Evolutionary conservation across 257 asterid species (phyloP), one percentile per base, ranked within the genome.

Genomic region (Solanum lycopersicoides): DNA sequence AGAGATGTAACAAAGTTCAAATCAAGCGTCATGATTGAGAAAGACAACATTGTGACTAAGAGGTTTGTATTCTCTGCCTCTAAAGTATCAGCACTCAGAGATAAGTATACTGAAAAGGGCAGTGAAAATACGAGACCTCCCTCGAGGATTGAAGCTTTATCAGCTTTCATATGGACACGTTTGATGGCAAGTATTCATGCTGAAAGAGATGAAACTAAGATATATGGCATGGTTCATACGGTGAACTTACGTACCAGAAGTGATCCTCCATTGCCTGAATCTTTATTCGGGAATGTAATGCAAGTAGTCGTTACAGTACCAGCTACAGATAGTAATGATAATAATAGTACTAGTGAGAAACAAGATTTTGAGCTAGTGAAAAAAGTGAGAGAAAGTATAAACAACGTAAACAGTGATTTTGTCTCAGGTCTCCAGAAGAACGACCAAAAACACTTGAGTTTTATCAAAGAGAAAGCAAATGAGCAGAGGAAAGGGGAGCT

Each of bases 121-220:
- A 25, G 82, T 47, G 83, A 42, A 59, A 14, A 13, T 39, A 66
- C 3, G 28, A 32, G 60, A 85, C 88, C 83, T 66, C 93, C 93
- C 20, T 88, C 90, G 0, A 83, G 93, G 71, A 89, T 91, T 9
- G 93, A 91, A 68, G 93, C 93, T 11, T 35, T 92, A 47, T 91
- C 92, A 6, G 89, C 94, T 60, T 92, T 92, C 47, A 21, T 92
- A 14, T 92, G 95, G 93, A 89, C 86, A 23, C 91, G 93, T 83
- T 90, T 85, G 79, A 41, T 89, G 32, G 53, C 88, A 3, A 83
- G 90, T 16, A 87, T 83, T 42, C 88, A 88, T 4, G n/a, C 14
- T 1, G 71, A 53, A 47, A 79, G 84, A 53, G 91, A 90, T 80
- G n/a, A 77, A 42, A 44, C 21, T 6, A 77, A 77, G n/a, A 77